phyloP scores from a whole-genome alignment of 305 asterid genomes.

The Plantago coronopus region DNA sequence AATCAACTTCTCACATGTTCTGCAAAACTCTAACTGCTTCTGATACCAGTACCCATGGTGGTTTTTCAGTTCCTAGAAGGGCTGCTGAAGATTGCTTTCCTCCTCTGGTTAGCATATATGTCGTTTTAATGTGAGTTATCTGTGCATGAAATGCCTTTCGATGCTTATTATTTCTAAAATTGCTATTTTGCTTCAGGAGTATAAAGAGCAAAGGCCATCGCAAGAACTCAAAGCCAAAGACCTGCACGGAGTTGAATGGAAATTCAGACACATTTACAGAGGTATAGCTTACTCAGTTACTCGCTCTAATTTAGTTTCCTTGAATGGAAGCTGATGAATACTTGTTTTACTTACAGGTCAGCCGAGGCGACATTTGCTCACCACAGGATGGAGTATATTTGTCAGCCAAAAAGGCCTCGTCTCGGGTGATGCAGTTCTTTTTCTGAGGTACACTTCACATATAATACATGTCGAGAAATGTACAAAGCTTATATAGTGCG shows the following conservation, averaged over 20 bases:
- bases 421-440: conserved; percentile 93
- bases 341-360: conserved; percentile 58
- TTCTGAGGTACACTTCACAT: conserved; percentile 53
- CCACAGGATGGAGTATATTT: conserved; percentile 95
- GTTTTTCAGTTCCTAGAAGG: conserved; percentile 97
- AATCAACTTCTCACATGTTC: conserved; percentile 92
- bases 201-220: conserved; percentile 93
- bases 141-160: conserved; percentile 6
- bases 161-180: conserved; percentile 18
- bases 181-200: conserved; percentile 47
- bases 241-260: conserved; percentile 96
- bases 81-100: conserved; percentile 99
- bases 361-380: conserved; percentile 98
- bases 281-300: conserved; percentile 44
- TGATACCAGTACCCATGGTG: conserved; percentile 99
- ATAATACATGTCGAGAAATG: neutral
- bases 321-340: conserved; percentile 20
- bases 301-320: conserved; percentile 5
- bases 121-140: conserved; percentile 6
- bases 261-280: conserved; percentile 93
- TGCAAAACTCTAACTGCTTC: conserved; percentile 98
- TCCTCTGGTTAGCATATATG: conserved; percentile 60
- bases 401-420: conserved; percentile 89
- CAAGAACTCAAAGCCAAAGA: conserved; percentile 95
- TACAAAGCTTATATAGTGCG: neutral